Evolutionary conservation across 2,329 filamentous ascomycete genomes (phyloP).

Genomic region (Fusarium annulatum): DNA sequence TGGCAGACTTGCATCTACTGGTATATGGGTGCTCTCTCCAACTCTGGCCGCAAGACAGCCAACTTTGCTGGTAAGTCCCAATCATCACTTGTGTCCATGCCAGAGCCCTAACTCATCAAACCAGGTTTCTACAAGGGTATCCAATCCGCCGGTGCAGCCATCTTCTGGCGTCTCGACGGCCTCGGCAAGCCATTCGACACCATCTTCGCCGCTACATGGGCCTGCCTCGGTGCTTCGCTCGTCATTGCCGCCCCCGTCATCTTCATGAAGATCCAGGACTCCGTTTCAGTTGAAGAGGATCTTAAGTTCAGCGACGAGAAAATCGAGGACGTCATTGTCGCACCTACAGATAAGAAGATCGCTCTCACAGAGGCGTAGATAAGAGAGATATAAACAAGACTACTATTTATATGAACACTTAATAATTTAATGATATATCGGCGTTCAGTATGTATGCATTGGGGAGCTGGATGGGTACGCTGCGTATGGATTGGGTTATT

Average conservation of each 20-base stretch:
- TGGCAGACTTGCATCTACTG: conserved; percentile 63
- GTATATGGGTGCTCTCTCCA: conserved; percentile 90
- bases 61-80: conserved; percentile 69
- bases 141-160: conserved; percentile 44
- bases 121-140: conserved; percentile 78
- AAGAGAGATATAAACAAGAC: background rate
- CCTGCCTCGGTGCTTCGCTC: conserved; percentile 75
- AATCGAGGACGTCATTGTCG: conserved; percentile 69
- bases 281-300: conserved; percentile 80
- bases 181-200: conserved; percentile 67
- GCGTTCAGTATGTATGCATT: conserved; percentile 2
- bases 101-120: conserved; percentile 1
- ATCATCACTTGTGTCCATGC: background rate
- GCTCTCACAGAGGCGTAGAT: conserved; percentile 31
- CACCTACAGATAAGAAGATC: conserved; percentile 23
- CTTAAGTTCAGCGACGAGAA: conserved; percentile 89
- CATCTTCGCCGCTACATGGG: conserved; percentile 79
- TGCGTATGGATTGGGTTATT: background rate
- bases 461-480: background rate
- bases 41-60: conserved; percentile 89
- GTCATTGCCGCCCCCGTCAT: conserved; percentile 83
- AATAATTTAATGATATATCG: conserved; percentile 17
- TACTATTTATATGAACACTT: conserved; percentile 2
- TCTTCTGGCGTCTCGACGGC: conserved; percentile 45
- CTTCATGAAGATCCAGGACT: conserved; percentile 80